These are phyloP conservation scores for Lanmaoa pseudosensibilis DNA, from an alignment of 768 basidiomycete genomes.

Conservation along the genomic window DNA sequence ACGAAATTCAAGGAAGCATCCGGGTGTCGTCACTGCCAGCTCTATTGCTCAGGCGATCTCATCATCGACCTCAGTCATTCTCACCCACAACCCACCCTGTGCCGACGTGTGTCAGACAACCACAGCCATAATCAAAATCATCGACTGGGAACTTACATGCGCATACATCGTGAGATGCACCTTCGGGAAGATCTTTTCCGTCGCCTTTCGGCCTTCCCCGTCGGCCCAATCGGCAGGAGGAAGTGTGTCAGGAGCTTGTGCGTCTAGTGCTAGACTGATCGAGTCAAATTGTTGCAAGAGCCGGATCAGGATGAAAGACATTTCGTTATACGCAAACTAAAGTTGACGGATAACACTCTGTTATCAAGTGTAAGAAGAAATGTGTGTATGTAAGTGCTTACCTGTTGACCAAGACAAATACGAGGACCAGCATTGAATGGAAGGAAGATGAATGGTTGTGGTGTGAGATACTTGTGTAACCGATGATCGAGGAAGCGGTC, in stretches of 20 bases:
- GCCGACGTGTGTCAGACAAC: not conserved
- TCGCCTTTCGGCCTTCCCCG: conserved; percentile 46
- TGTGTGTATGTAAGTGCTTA: conserved; percentile 13
- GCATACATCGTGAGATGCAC: conserved; percentile 55
- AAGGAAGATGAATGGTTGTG: conserved; percentile 70
- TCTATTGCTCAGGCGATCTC: conserved; percentile 1
- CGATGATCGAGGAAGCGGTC: conserved; percentile 70
- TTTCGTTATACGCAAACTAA: conserved; percentile 57
- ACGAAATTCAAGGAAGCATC: not conserved
- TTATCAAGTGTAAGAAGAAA: not conserved
- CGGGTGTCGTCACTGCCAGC: not conserved
- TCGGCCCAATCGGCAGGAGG: conserved; percentile 50
- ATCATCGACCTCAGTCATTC: conserved; percentile 29
- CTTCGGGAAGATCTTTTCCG: conserved; percentile 53
- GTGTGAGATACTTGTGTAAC: conserved; percentile 57
- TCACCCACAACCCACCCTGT: conserved; percentile 58
- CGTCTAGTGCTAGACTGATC: conserved; percentile 46
- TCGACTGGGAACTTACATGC: conserved; percentile 31
- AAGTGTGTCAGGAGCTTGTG: conserved; percentile 44
- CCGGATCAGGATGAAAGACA: conserved; percentile 63
- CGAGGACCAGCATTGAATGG: conserved; percentile 60
- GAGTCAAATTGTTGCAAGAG: conserved; percentile 59
- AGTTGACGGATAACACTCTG: not conserved
- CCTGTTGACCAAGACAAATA: conserved; percentile 63
- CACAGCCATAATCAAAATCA: not conserved